Percentiles rank a stretch among this genome's conserved stretches.
phyloP scores from a whole-genome alignment of 441 rosid species.

The Jatropha podagrica region DNA sequence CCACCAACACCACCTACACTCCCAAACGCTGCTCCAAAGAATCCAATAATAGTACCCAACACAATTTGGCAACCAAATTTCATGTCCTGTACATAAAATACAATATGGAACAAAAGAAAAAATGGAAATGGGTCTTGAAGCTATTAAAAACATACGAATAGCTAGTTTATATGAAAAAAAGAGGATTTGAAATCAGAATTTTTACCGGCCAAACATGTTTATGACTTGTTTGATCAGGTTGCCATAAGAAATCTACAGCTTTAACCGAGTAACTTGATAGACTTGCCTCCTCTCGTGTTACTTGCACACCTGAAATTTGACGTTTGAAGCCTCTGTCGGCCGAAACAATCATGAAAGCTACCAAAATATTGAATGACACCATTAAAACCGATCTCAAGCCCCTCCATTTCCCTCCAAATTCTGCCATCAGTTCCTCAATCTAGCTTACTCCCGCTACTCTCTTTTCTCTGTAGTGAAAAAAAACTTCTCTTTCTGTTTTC shows the following conservation, averaged over 20 bases:
- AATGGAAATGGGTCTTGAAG: neutral
- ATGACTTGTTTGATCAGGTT: conserved; percentile 50
- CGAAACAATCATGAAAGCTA: conserved; percentile 52
- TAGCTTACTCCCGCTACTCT: neutral
- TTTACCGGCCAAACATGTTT: conserved; percentile 89
- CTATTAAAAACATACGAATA: neutral
- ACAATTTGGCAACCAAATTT: conserved; percentile 46
- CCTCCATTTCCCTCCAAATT: conserved; percentile 41
- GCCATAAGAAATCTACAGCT: conserved; percentile 60
- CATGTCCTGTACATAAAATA: conserved; percentile 27
- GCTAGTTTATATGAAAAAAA: neutral
- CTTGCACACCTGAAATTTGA: conserved; percentile 22
- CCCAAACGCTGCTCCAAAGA: conserved; percentile 54
- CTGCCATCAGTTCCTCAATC: conserved; percentile 24
- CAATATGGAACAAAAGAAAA: too few species aligned
- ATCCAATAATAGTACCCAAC: conserved; percentile 44
- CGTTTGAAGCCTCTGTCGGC: conserved; percentile 55
- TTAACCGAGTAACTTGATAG: conserved; percentile 37
- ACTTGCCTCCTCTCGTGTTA: conserved; percentile 24
- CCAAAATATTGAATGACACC: conserved; percentile 28
- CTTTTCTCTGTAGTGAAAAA: neutral
- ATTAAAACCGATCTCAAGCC: conserved; percentile 36
- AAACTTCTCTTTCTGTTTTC: neutral
- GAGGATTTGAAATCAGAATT: neutral
- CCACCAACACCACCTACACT: conserved; percentile 60